Base-by-base conservation (phyloP, 2,329 filamentous ascomycete genomes). In the Stemphylium lycopersici region DNA sequence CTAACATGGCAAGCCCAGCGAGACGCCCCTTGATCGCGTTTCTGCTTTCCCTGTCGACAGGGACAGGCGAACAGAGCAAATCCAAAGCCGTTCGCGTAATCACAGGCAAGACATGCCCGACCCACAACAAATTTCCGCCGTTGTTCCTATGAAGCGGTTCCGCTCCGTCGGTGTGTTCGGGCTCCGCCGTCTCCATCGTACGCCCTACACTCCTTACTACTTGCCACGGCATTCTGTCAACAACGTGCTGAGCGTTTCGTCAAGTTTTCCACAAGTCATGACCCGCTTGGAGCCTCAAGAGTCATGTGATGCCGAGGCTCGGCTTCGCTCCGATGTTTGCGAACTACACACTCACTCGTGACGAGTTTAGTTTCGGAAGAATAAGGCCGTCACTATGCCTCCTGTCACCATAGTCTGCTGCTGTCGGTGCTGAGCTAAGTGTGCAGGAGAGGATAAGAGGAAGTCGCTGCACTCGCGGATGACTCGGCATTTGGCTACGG, bases 91-190 rank as follows among this genome's bases (percentile, higher is more conserved):
- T 47, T 46, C n/a, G 37, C 39, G 26, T 16, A 16, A 26, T 13
- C 38, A 48, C 31, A 44, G 24, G 26, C 18, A 34, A 22, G 20
- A 36, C 3, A 12, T 36, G 42, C 18, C 24, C 12, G 52, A 38
- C 42, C 48, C 52, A 52, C 38, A 37, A 52, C 32, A 48, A 43
- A 46, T 51, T 33, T 43, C 42, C 43, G 53, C 53, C 48, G 53
- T 56, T 52, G 38, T 38, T 33, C 36, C 22, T 18, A 3, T 31
- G 13, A 38, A 33, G 11, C 26, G 37, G 15, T 48, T 47, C 43
- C 53, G 48, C 48, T 52, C 38, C 33, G 37, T 48, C 22, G 51
- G 45, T 22, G 24, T 8, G 16, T 38, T 54, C 34, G 46, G 51
- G 46, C 45, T 50, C 51, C 51, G 51, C 46, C 32, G 29, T 44